Base-by-base conservation (phyloP, 306 rosid genomes). In the Medicago arabica region DNA sequence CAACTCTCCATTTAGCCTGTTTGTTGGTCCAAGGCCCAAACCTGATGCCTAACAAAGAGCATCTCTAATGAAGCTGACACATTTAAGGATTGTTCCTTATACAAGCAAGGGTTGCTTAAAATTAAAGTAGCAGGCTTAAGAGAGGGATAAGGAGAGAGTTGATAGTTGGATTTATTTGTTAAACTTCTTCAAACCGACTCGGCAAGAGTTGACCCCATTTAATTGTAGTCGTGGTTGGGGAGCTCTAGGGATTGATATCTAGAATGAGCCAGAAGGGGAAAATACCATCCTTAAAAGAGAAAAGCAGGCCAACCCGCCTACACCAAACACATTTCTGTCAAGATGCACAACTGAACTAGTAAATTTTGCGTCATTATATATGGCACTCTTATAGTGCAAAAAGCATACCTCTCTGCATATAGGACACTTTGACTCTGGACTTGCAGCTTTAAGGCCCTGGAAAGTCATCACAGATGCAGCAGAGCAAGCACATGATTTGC, bases 401-500 rank as follows among this genome's bases (percentile, higher is more conserved):
- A 75, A 49, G 59, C 87, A 78, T 75, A 92, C 98, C 96, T 94
- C 94, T 85, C 98, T 92, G 92, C 98, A 94, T 81, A 88, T 78
- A 19, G 98, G 92, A 79, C 97, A 94, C 82, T 88, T 92, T 9
- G 90, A 79, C 57, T 87, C 88, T 6, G 41, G 74, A 76, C 54
- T 74, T 59, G 97, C 97, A 63, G 87, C 75, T 85, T 87, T 94
- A 41, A 82, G 90, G 78, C 97, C 96, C 77, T 92, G 85, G 65
- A 90, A 94, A 34, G 87, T 86, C 89, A 82, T 81, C 77, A 92
- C 90, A 43, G 96, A 85, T 62, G 95, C 96, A 68, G 97, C 92
- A 17, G 96, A 87, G 86, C 98, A 94, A 80, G 88, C 93, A 80
- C 98, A 94, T 38, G 96, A 83, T 79, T 94, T 94, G 89, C 97